Base-by-base conservation (phyloP, 2,329 filamentous ascomycete genomes). In the Penicillium sp. region DNA sequence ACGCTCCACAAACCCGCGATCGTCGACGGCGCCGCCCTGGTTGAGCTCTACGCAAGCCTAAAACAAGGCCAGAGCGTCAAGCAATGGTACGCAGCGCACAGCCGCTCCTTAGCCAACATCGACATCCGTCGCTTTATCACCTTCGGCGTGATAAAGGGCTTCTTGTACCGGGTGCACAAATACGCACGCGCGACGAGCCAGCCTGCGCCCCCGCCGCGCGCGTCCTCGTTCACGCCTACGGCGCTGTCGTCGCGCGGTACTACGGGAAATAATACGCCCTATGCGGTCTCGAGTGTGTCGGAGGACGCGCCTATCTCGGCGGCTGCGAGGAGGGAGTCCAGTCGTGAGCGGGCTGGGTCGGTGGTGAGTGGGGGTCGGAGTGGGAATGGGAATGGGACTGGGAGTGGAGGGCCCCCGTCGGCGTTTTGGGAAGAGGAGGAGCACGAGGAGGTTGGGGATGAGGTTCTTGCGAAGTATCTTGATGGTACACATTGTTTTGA, bases 91-190 rank as follows among this genome's bases (percentile, higher is more conserved):
- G 77, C 86, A 51, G 76, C 83, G 29, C 86, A 95, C 67, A 78
- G 82, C 57, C 80, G 84, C 35, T 72, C 86, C 34, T 76, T 96
- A 8, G 75, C 78, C 12, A 84, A 84, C 62, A 82, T 98, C 50
- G 93, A 98, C 66, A 82, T 96, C 48, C 82, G 93, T 12, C 84
- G 93, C 26, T 84, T 98, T 55, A 88, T 97, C 55, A 94, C 95
- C 52, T 98, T 97, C 63, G 93, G 91, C 50, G 80, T 96, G 52
- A 95, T 97, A 67, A 97, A 97, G 71, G 90, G 91, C 15, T 87
- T 94, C 58, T 72, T 98, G 22, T 96, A 96, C 69, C 82, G 93
- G 31, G 84, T 96, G 35, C 88, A 97, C 72, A 94, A 93, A 67
- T 94, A 94, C 65, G 86, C 88, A 26, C 80, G 94, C 56, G 64